phyloP scores from a whole-genome alignment of 495 filamentous ascomycete species.

The Choiromyces venosus region DNA sequence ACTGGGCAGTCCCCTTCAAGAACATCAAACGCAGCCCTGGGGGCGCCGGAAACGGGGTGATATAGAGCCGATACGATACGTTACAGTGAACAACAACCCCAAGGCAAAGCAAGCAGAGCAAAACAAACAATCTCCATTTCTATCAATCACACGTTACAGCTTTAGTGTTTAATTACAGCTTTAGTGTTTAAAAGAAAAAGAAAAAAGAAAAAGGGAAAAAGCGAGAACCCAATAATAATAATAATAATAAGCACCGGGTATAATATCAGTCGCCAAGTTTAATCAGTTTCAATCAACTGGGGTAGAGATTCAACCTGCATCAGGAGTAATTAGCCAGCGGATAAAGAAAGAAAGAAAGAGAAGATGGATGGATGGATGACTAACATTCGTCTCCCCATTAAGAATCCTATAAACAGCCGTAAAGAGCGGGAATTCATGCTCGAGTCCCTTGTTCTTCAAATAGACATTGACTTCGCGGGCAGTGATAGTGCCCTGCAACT shows the following conservation, averaged over 20 bases:
- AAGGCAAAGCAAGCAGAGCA: too few relatives aligned
- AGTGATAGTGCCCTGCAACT: conserved; percentile 88
- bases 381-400: conserved; percentile 49
- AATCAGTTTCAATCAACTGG: conserved; percentile 46
- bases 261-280: neutral
- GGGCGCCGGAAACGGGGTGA: neutral
- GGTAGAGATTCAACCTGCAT: conserved; percentile 58
- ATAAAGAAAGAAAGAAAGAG: conserved; percentile 11
- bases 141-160: neutral
- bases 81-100: neutral
- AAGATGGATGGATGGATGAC: neutral
- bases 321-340: conserved; percentile 13
- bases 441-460: conserved; percentile 66
- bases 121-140: too few relatives aligned
- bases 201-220: neutral
- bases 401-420: conserved; percentile 72
- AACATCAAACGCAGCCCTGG: too few relatives aligned
- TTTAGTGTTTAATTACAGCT: neutral
- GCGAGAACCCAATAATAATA: too few relatives aligned
- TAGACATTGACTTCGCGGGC: conserved; percentile 85
- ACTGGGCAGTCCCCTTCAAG: too few relatives aligned
- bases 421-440: conserved; percentile 84
- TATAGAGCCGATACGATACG: neutral
- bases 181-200: neutral
- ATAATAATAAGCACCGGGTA: neutral